A percentile compares a stretch with the other conserved stretches of the same genome.
Conservation (phyloP, 495 filamentous ascomycete genomes). For the Astrothelium subdiscretum region DNA sequence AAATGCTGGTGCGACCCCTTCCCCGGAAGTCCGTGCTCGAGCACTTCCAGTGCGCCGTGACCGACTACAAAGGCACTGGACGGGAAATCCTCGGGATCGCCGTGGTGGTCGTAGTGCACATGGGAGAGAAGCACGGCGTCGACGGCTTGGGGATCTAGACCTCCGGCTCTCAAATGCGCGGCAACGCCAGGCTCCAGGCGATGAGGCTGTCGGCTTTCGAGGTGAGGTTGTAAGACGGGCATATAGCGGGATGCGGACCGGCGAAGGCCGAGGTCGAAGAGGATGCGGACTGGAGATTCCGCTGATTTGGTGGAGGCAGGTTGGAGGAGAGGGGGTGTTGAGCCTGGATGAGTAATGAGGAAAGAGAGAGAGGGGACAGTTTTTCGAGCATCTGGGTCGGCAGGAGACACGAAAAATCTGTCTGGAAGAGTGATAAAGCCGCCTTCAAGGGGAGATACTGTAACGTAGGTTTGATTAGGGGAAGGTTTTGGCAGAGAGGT, state of each 20-base stretch:
- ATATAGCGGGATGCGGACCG: conserved; percentile 30
- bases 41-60: conserved; percentile 32
- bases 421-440: conserved; percentile 28
- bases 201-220: conserved; percentile 30
- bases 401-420: conserved; percentile 23
- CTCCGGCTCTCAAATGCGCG: conserved; percentile 25
- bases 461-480: conserved; percentile 21
- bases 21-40: conserved; percentile 22
- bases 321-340: background rate
- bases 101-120: conserved; percentile 43
- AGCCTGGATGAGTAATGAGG: conserved; percentile 24
- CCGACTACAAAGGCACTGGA: conserved; percentile 36
- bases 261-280: conserved; percentile 43
- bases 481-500: conserved; percentile 16
- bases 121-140: conserved; percentile 38
- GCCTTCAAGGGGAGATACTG: conserved; percentile 24
- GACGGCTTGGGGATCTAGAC: conserved; percentile 24
- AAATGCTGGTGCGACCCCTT: conserved; percentile 25
- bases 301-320: background rate
- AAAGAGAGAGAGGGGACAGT: conserved; percentile 28
- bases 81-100: conserved; percentile 35
- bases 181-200: conserved; percentile 29
- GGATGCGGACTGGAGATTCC: conserved; percentile 16
- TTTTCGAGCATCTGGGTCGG: conserved; percentile 16
- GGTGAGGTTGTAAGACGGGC: conserved; percentile 28